Conservation (phyloP, 805 yeast species). For the Metschnikowia kofuensis region DNA sequence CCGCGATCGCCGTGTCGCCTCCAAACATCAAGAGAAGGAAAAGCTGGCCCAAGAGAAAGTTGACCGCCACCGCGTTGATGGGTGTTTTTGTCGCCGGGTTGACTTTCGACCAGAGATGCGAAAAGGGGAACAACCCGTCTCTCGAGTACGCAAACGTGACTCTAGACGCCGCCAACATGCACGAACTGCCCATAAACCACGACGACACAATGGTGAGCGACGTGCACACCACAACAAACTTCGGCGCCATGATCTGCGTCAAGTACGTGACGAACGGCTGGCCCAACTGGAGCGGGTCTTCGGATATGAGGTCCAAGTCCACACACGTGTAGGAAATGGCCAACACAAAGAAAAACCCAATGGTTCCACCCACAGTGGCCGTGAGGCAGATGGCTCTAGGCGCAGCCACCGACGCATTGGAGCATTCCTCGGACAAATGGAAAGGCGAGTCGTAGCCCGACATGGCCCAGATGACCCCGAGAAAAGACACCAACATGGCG, state of each 20-base stretch:
- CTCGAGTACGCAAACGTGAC: constrained; percentile 67
- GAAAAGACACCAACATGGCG: constrained; percentile 52
- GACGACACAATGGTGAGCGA: constrained; percentile 43
- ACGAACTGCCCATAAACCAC: constrained; percentile 52
- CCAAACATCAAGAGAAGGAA: constrained; percentile 58
- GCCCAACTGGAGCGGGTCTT: constrained; percentile 47
- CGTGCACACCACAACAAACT: constrained; percentile 42
- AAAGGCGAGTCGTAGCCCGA: constrained; percentile 74
- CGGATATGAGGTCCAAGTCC: constrained; percentile 44
- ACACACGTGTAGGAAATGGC: constrained; percentile 62
- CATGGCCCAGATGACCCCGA: constrained; percentile 71
- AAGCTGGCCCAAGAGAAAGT: constrained; percentile 52
- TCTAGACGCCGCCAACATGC: constrained; percentile 65
- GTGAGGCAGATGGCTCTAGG: constrained; percentile 68
- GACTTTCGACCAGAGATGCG: constrained; percentile 48
- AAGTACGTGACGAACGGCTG: constrained; percentile 60
- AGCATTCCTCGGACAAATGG: constrained; percentile 70
- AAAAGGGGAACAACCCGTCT: constrained; percentile 64
- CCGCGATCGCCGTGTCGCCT: constrained; percentile 63
- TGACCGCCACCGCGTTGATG: constrained; percentile 60
- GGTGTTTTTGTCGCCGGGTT: constrained; percentile 57
- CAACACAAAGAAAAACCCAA: constrained; percentile 57
- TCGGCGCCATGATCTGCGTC: constrained; percentile 44
- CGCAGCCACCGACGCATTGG: constrained; percentile 60
- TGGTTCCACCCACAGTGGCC: constrained; percentile 49